Conservation (phyloP, 2,329 filamentous ascomycete species). For the Ophiostoma himal-ulmi region DNA sequence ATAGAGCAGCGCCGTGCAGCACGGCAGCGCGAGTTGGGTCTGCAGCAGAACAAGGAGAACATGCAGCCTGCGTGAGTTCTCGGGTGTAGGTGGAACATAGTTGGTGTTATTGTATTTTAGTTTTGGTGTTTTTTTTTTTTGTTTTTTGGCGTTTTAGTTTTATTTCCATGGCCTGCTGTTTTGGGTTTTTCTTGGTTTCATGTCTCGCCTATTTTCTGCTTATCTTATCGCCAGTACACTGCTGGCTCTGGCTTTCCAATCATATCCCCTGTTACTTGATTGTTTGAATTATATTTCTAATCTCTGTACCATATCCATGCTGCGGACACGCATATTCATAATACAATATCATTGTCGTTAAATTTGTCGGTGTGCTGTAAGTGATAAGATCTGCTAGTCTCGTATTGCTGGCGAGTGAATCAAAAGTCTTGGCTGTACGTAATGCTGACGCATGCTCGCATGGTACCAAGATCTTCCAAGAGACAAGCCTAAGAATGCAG, state of each 20-base stretch:
- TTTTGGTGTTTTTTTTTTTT: neutral
- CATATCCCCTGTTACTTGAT: neutral
- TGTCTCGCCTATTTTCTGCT: neutral
- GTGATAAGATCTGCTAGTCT: neutral
- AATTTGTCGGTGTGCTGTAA: too few species aligned
- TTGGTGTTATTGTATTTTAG: neutral
- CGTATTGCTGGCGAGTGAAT: neutral
- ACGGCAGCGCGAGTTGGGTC: conserved; percentile 32
- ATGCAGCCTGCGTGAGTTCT: conserved; percentile 34
- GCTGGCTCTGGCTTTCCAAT: neutral
- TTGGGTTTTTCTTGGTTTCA: neutral
- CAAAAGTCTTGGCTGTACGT: conserved; percentile 5
- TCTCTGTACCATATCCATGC: neutral
- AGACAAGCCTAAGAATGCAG: neutral
- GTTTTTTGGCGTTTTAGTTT: neutral
- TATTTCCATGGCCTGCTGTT: neutral
- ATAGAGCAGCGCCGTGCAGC: conserved; percentile 51
- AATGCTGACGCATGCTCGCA: neutral
- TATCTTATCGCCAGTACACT: neutral
- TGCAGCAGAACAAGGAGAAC: conserved; percentile 47
- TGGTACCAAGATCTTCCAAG: neutral
- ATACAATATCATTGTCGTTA: neutral
- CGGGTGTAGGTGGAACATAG: neutral
- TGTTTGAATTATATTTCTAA: neutral
- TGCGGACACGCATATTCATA: neutral